A percentile compares a stretch with the other conserved stretches of the same genome.
Evolutionary conservation across 2,329 filamentous ascomycete genomes (phyloP).

Genomic region (Pseudogymnoascus sp.): DNA sequence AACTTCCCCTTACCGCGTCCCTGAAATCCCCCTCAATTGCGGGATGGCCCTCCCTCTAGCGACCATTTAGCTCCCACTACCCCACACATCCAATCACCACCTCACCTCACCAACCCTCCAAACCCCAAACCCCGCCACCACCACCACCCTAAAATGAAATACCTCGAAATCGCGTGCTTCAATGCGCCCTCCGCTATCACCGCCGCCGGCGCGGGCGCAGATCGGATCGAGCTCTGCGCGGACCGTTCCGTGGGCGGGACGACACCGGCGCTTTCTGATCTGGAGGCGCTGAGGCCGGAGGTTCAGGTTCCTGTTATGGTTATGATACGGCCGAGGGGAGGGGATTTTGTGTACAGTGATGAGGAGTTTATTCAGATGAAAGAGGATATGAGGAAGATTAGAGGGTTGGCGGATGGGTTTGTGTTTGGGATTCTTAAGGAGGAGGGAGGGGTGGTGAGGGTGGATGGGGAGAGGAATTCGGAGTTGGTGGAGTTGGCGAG

Average conservation of each 20-base stretch:
- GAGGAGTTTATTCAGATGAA: constrained; percentile 39
- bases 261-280: constrained; percentile 30
- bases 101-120: neutral
- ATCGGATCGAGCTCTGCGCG: constrained; percentile 45
- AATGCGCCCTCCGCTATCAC: constrained; percentile 34
- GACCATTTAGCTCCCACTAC: neutral
- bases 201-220: constrained; percentile 37
- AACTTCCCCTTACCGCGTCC: neutral
- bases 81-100: neutral
- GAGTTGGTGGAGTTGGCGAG: constrained; percentile 35
- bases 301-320: constrained; percentile 38
- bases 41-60: neutral
- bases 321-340: constrained; percentile 45
- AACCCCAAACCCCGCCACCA: neutral
- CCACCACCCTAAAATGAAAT: neutral
- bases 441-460: constrained; percentile 10
- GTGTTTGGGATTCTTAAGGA: constrained; percentile 42
- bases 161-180: constrained; percentile 44
- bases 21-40: neutral
- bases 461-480: constrained; percentile 37
- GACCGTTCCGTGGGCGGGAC: constrained; percentile 35
- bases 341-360: constrained; percentile 37
- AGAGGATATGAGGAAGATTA: constrained; percentile 31
- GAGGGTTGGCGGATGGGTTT: constrained; percentile 36
- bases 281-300: neutral